A percentile compares a stretch with the other conserved stretches of the same genome.
Evolutionary conservation across 345 rosid species (phyloP).

Genomic region (Pistacia atlantica): DNA sequence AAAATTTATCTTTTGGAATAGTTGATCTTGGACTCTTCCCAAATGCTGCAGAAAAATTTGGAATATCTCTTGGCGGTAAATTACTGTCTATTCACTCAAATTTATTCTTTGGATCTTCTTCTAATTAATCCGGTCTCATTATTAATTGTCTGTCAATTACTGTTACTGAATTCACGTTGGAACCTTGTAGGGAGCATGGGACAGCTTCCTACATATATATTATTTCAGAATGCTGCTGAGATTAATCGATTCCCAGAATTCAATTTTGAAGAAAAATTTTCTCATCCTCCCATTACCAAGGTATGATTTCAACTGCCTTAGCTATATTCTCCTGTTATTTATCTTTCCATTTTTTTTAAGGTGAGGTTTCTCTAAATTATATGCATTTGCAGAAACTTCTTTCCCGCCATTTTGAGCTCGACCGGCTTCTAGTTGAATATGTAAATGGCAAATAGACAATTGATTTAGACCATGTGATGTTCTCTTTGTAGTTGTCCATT

Average conservation of each 20-base stretch:
- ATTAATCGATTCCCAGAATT: slow-evolving; percentile 78
- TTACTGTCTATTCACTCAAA: neutral
- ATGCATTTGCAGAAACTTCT: slow-evolving; percentile 67
- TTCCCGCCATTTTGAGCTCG: slow-evolving; percentile 75
- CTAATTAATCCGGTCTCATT: neutral
- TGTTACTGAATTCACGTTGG: neutral
- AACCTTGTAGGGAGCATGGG: slow-evolving; percentile 59
- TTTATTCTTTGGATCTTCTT: neutral
- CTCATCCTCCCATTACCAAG: slow-evolving; percentile 66
- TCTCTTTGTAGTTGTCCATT: neutral
- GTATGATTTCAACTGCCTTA: slow-evolving; percentile 26
- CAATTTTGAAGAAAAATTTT: slow-evolving; percentile 57
- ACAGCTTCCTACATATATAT: slow-evolving; percentile 84
- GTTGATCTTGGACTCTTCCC: slow-evolving; percentile 95
- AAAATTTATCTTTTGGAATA: slow-evolving; percentile 77
- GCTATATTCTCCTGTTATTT: neutral
- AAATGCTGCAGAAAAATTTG: slow-evolving; percentile 81
- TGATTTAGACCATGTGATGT: neutral
- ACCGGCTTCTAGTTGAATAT: slow-evolving; percentile 71
- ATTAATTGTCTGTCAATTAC: neutral
- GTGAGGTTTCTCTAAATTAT: neutral
- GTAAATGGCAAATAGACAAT: slow-evolving; percentile 55
- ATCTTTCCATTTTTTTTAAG: neutral
- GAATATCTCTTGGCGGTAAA: slow-evolving; percentile 79
- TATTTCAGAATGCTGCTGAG: slow-evolving; percentile 79